These are phyloP conservation scores for Mucor ambiguus DNA, from an alignment of 371 early-diverging fungal species.

Conservation along the genomic window DNA sequence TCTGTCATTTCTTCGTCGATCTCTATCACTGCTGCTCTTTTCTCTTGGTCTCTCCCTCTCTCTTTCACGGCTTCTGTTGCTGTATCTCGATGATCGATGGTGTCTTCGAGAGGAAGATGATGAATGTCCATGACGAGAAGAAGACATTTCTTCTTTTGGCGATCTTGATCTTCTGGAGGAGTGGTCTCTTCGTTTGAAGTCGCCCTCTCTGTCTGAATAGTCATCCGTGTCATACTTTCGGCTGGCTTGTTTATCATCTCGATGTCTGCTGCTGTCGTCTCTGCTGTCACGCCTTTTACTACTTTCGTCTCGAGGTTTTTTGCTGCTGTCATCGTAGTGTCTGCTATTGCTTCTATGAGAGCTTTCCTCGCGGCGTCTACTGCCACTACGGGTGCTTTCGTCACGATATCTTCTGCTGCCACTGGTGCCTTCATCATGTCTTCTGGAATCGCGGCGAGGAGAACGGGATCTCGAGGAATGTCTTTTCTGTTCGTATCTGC, in stretches of 20 bases:
- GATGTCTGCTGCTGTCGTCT: background rate
- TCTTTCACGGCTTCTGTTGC: conserved; percentile 69
- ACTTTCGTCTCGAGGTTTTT: background rate
- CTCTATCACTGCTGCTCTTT: background rate
- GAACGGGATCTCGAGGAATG: conserved; percentile 19
- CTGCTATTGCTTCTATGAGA: background rate
- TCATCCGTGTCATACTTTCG: background rate
- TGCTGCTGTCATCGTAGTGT: conserved; percentile 14
- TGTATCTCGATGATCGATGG: conserved; percentile 61
- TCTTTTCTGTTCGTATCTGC: conserved; percentile 12
- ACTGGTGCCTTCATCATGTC: conserved; percentile 12
- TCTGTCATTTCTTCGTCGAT: conserved; percentile 15
- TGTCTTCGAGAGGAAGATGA: conserved; percentile 70
- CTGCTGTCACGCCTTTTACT: conserved; percentile 3
- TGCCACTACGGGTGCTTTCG: conserved; percentile 10
- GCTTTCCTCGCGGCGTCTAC: conserved; percentile 12
- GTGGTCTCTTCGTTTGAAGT: conserved; percentile 26
- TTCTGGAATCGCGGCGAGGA: conserved; percentile 9
- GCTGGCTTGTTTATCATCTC: background rate
- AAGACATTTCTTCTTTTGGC: background rate
- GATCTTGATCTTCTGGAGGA: background rate
- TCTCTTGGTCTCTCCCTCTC: conserved; percentile 30
- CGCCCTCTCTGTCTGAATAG: background rate
- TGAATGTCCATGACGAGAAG: background rate
- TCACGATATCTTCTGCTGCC: conserved; percentile 25